Conservation (phyloP, 2,329 filamentous ascomycete genomes). For the Phyllosticta ampelicida region DNA sequence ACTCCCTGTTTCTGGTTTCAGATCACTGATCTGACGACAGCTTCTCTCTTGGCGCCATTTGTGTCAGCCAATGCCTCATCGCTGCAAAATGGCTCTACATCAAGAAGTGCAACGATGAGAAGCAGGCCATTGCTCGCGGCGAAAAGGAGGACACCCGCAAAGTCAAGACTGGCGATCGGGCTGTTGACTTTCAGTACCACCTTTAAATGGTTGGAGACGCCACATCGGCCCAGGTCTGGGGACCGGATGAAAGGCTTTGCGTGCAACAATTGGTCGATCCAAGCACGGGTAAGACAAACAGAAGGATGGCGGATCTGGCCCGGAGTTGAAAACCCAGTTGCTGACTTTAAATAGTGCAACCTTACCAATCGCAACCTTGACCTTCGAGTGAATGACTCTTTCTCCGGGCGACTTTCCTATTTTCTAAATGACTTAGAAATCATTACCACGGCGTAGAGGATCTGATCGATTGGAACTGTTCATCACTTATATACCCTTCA, state of each 20-base stretch:
- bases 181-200: constrained; percentile 40
- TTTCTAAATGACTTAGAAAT: neutral
- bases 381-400: too few relatives aligned
- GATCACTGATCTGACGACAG: neutral
- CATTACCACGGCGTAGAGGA: neutral
- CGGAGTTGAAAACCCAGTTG: too few relatives aligned
- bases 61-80: constrained; percentile 29
- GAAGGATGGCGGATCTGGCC: too few relatives aligned
- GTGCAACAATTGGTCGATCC: too few relatives aligned
- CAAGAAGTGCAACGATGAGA: constrained; percentile 29
- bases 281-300: too few relatives aligned
- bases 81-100: constrained; percentile 34
- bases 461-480: neutral
- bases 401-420: too few relatives aligned
- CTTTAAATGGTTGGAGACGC: constrained; percentile 3
- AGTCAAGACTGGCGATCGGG: constrained; percentile 38
- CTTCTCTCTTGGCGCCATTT: constrained; percentile 28
- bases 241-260: too few relatives aligned
- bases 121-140: constrained; percentile 31
- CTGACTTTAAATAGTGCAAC: too few relatives aligned
- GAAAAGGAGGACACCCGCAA: constrained; percentile 35
- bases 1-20: neutral
- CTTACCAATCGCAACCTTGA: too few relatives aligned
- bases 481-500: neutral
- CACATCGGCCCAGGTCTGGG: neutral